A percentile compares a stretch with the other conserved stretches of the same genome.
Evolutionary conservation across 306 rosid species (phyloP).

Genomic region (Quercus rubra): DNA sequence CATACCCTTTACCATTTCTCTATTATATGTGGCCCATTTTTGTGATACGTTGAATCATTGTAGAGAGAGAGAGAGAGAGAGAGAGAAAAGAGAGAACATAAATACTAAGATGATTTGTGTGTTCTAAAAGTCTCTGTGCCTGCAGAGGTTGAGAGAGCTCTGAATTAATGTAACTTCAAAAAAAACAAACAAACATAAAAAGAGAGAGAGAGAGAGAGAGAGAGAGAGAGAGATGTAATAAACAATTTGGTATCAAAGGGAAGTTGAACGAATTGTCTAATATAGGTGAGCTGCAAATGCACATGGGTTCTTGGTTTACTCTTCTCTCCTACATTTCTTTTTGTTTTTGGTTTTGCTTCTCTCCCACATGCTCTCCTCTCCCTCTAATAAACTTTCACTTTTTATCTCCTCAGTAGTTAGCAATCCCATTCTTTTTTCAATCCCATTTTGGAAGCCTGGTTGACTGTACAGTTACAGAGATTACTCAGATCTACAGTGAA

Average conservation of each 20-base stretch:
- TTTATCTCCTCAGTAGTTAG: conserved; percentile 32
- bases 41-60: conserved; percentile 21
- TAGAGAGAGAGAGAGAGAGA: background rate
- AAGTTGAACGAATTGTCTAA: conserved; percentile 48
- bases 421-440: conserved; percentile 33
- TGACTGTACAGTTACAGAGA: conserved; percentile 62
- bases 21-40: background rate
- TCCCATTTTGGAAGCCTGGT: conserved; percentile 52
- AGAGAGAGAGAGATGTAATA: background rate
- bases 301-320: conserved; percentile 92
- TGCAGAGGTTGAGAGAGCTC: conserved; percentile 26
- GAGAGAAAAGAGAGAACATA: background rate
- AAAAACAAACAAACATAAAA: conserved; percentile 12
- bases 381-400: conserved; percentile 16
- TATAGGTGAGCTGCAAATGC: conserved; percentile 79
- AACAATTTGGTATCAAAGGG: background rate
- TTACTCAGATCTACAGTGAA: conserved; percentile 75
- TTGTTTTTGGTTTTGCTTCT: conserved; percentile 23
- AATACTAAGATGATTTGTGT: background rate
- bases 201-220: conserved; percentile 12
- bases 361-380: conserved; percentile 44
- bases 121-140: background rate
- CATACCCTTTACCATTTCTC: no score
- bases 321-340: conserved; percentile 34
- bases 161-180: conserved; percentile 31